A percentile compares a stretch with the other conserved stretches of the same genome.
Evolutionary conservation across 169 alveolate species (phyloP).

Genomic region (Plasmodium adleri): DNA sequence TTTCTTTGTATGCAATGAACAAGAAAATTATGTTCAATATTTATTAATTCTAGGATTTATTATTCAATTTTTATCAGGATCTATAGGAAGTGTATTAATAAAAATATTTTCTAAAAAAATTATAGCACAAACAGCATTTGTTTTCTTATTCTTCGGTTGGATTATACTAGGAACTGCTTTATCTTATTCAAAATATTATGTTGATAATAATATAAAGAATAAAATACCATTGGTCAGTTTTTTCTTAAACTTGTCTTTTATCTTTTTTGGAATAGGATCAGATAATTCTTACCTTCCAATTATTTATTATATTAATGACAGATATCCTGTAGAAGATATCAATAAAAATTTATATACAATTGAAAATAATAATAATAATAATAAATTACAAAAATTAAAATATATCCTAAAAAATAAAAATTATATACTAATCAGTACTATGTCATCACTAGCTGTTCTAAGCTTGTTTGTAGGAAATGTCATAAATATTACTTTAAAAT

Average conservation of each 20-base stretch:
- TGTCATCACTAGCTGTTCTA: conserved; percentile 71
- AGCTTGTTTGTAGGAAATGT: conserved; percentile 70
- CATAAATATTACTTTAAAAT: conserved; percentile 2
- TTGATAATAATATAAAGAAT: background rate
- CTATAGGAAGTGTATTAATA: conserved; percentile 48
- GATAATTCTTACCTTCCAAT: conserved; percentile 68
- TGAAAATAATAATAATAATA: background rate
- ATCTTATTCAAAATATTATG: conserved; percentile 24
- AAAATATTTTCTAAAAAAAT: conserved; percentile 34
- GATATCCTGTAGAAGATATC: conserved; percentile 31
- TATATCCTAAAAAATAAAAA: conserved; percentile 57
- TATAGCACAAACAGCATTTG: conserved; percentile 37
- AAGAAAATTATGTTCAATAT: conserved; percentile 61
- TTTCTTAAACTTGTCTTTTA: conserved; percentile 31
- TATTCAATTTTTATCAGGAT: conserved; percentile 60
- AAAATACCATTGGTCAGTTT: conserved; percentile 16
- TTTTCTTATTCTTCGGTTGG: conserved; percentile 51
- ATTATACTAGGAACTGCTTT: conserved; percentile 14
- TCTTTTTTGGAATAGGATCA: conserved; percentile 63
- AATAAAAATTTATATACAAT: background rate
- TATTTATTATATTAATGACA: conserved; percentile 67
- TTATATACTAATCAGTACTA: conserved; percentile 57
- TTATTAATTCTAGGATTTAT: conserved; percentile 48
- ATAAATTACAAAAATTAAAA: conserved; percentile 14
- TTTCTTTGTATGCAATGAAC: conserved; percentile 53